These are phyloP conservation scores for Tolypocladium inflatum DNA, from an alignment of 2,329 filamentous ascomycete genomes.

Conservation along the genomic window DNA sequence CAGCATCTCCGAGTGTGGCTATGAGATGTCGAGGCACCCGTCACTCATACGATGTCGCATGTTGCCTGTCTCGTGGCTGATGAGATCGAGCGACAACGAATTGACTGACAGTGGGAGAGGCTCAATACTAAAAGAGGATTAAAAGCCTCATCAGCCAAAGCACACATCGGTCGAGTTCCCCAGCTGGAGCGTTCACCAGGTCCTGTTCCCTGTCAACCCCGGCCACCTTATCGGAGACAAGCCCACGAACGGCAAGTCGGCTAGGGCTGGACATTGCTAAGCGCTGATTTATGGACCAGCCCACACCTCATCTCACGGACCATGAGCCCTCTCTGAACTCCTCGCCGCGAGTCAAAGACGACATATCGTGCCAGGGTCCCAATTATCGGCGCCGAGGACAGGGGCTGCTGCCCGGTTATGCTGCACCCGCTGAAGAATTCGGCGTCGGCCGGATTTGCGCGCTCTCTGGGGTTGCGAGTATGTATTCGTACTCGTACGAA, in stretches of 20 bases:
- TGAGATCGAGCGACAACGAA: too few species aligned
- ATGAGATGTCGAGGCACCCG: too few species aligned
- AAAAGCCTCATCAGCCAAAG: too few species aligned
- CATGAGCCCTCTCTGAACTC: neutral
- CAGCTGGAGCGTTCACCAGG: neutral
- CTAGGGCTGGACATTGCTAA: neutral
- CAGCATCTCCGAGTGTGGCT: too few species aligned
- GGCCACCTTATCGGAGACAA: neutral
- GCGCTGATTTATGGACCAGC: neutral
- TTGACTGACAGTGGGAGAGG: too few species aligned
- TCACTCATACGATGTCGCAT: too few species aligned
- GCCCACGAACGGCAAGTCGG: neutral
- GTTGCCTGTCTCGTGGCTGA: too few species aligned
- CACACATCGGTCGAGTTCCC: neutral
- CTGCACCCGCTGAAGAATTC: neutral
- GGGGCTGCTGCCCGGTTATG: too few species aligned
- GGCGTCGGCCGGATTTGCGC: slow-evolving; percentile 3
- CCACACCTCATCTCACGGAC: neutral
- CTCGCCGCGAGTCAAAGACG: neutral
- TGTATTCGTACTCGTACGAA: too few species aligned
- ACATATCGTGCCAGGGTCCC: neutral
- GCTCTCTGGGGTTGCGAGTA: neutral
- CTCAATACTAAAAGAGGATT: too few species aligned
- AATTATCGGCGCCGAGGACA: neutral
- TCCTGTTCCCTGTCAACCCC: neutral